A percentile compares a stretch with the other conserved stretches of the same genome.
Conservation (phyloP, 345 rosid genomes). For the Salix viminalis region DNA sequence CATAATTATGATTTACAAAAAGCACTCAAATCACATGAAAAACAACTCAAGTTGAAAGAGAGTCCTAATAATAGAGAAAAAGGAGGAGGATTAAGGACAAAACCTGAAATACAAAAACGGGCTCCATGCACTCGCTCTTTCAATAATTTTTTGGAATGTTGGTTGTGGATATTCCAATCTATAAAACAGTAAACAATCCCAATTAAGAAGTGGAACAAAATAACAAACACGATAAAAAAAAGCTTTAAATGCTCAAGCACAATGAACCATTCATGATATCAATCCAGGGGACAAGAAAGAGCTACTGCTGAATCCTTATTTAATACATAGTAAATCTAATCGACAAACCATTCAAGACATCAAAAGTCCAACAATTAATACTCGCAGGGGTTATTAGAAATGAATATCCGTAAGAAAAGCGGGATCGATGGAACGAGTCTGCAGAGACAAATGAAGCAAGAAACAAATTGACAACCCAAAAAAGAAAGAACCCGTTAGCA, state of each 20-base stretch:
- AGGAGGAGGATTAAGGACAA: neutral
- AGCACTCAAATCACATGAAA: neutral
- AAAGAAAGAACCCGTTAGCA: neutral
- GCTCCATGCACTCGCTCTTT: slow-evolving; percentile 98
- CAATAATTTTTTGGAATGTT: slow-evolving; percentile 93
- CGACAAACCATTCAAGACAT: too few relatives aligned
- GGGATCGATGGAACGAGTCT: neutral
- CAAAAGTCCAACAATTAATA: neutral
- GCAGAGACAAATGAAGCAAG: neutral
- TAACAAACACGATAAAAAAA: neutral
- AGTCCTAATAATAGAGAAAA: neutral
- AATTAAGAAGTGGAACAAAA: neutral
- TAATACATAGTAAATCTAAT: too few relatives aligned
- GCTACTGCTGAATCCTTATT: too few relatives aligned
- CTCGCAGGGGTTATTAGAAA: neutral
- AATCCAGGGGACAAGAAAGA: too few relatives aligned
- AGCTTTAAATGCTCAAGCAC: neutral
- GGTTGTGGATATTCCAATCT: slow-evolving; percentile 99
- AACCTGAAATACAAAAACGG: slow-evolving; percentile 94
- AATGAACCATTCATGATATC: too few relatives aligned
- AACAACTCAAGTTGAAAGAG: neutral
- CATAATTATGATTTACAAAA: neutral
- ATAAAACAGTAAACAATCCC: slow-evolving; percentile 27
- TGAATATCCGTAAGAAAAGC: neutral
- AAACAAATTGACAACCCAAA: neutral